Base-by-base conservation (phyloP, 2,329 filamentous ascomycete genomes). In the Sclerotinia minor region DNA sequence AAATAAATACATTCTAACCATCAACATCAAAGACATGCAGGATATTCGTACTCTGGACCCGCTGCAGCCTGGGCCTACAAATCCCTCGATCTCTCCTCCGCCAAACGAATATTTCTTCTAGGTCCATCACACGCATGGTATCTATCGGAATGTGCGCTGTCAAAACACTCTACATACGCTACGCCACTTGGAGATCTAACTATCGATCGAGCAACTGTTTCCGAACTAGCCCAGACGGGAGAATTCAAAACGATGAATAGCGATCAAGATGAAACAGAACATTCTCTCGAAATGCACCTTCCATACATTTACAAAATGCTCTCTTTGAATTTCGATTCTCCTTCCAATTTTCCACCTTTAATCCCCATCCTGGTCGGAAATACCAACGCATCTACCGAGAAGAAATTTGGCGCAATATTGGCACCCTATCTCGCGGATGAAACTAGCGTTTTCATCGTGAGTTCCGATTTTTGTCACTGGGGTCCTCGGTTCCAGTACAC, bases 401-500 rank as follows among this genome's bases (percentile, higher is more conserved):
- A 85, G 61, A 80, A 78, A 1, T 87, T 90, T 67, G 95, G 92
- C 2, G 75, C 81, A 35, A 77, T 93, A n/a, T 82, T 99, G 9
- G 86, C 91, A 1, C 89, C 90, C 0, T 96, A 95, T 77, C 80
- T 99, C 8, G 82, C 83, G 45, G 90, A 97, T 73, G 86, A 89
- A 0, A 81, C 84, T 17, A 96, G 92, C 69, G 87, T 89, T 1
- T 97, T 98, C 77, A 85, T 99, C 69, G 85, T 98, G 71, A 95
- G 91, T 78, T 97, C 93, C 0, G 95, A 99, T 78, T 99, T 99
- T 78, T 97, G 94, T 72, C 95, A 99, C 79, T 99, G 95, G 95
- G 95, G 95, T 15, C 74, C 82, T 0, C 85, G 92, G 60, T 99
- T 97, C 78, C 82, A 85, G 67, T 99, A 98, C 78, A 92, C 88